Conservation (phyloP, 2,329 filamentous ascomycete species). For the Calonectria montana region DNA sequence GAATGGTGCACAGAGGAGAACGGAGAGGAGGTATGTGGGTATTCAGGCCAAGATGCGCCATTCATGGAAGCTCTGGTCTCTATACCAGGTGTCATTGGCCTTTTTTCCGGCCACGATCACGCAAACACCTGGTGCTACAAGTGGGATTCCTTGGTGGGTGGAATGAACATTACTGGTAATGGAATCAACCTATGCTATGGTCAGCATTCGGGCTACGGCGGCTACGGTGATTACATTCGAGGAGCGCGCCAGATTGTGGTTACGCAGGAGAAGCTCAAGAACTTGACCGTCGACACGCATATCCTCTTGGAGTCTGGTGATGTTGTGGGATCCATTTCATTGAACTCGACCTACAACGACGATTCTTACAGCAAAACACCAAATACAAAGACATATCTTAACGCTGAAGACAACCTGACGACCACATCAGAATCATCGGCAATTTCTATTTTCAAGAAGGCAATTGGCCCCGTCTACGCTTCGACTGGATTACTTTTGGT, state of each 20-base stretch:
- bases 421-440: not conserved
- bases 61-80: constrained; percentile 72
- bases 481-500: not conserved
- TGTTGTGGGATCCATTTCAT: constrained; percentile 60
- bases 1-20: constrained; percentile 57
- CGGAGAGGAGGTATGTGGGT: constrained; percentile 50
- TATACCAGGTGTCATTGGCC: constrained; percentile 64
- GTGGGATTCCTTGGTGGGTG: constrained; percentile 60
- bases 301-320: constrained; percentile 68
- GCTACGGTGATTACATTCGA: constrained; percentile 73
- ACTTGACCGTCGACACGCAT: constrained; percentile 65
- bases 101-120: constrained; percentile 77
- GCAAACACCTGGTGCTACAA: constrained; percentile 69
- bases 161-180: constrained; percentile 56
- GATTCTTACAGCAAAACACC: constrained; percentile 64
- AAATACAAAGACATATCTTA: constrained; percentile 47
- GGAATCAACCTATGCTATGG: constrained; percentile 67
- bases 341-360: constrained; percentile 70
- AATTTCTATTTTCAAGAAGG: not conserved
- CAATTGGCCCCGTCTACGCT: no score
- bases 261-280: constrained; percentile 52
- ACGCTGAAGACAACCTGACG: not conserved
- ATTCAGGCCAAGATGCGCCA: constrained; percentile 64
- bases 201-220: constrained; percentile 76
- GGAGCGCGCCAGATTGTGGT: constrained; percentile 69